phyloP scores from a whole-genome alignment of 805 yeast genomes.

The Candida nemodendra region DNA sequence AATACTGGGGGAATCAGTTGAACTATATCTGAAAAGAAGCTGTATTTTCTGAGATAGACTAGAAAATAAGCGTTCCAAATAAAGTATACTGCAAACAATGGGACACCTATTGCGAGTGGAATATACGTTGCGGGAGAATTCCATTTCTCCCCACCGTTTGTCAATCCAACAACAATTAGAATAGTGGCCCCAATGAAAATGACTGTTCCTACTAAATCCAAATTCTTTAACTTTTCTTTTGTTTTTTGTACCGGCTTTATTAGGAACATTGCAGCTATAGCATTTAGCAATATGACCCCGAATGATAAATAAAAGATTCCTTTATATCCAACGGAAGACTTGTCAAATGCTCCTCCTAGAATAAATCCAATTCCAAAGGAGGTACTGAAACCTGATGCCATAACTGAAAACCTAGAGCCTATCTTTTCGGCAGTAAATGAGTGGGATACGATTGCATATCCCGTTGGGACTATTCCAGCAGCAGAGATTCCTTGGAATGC shows the following conservation, averaged over 20 bases:
- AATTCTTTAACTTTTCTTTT: conserved; percentile 25
- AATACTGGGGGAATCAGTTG: conserved; percentile 21
- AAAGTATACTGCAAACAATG: conserved; percentile 27
- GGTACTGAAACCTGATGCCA: conserved; percentile 15
- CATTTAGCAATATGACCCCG: conserved; percentile 25
- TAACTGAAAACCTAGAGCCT: conserved; percentile 27
- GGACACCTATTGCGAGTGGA: conserved; percentile 39
- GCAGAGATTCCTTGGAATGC: conserved; percentile 46
- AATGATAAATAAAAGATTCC: conserved; percentile 38
- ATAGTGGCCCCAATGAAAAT: conserved; percentile 36
- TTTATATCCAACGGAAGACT: conserved; percentile 37
- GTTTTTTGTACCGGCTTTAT: conserved; percentile 30
- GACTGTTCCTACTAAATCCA: conserved; percentile 38
- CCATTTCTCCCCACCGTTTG: conserved; percentile 47
- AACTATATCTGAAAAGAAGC: not conserved
- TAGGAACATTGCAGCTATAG: conserved; percentile 20
- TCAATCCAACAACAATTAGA: conserved; percentile 42
- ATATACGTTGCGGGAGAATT: conserved; percentile 39
- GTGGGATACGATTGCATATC: conserved; percentile 23
- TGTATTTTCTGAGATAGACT: conserved; percentile 9
- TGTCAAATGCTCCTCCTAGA: conserved; percentile 45
- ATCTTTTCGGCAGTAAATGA: conserved; percentile 30
- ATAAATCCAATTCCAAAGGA: conserved; percentile 40
- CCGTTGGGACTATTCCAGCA: conserved; percentile 38
- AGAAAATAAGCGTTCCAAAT: conserved; percentile 31